A percentile compares a stretch with the other conserved stretches of the same genome.
phyloP scores from a whole-genome alignment of 2,329 filamentous ascomycete species.

The Alternaria sp. region DNA sequence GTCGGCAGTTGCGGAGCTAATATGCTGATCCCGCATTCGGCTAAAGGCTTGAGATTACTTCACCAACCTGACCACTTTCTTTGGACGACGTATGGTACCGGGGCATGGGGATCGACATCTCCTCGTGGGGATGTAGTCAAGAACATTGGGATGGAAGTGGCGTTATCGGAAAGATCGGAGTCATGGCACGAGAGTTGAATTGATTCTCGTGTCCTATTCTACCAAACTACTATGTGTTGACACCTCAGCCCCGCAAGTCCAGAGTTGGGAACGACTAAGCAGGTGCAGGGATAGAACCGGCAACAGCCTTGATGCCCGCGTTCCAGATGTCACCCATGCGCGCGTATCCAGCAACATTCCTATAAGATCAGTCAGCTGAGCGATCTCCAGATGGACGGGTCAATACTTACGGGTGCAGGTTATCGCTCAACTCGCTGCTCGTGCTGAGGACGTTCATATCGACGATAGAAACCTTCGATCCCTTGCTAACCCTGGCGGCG shows the following conservation, averaged over 20 bases:
- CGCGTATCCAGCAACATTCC: conserved; percentile 33
- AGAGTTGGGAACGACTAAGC: background rate
- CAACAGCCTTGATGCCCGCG: conserved; percentile 16
- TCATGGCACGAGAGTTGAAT: background rate
- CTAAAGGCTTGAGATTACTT: conserved; percentile 24
- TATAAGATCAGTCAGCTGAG: conserved; percentile 3
- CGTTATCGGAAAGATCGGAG: background rate
- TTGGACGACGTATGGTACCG: conserved; percentile 2
- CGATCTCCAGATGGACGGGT: background rate
- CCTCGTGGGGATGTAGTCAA: background rate
- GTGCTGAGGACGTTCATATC: conserved; percentile 27
- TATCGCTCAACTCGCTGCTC: conserved; percentile 29
- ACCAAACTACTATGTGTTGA: background rate
- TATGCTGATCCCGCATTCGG: conserved; percentile 14
- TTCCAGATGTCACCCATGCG: conserved; percentile 41
- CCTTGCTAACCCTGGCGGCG: conserved; percentile 19
- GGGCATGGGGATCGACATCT: conserved; percentile 5
- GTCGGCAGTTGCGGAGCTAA: conserved; percentile 18
- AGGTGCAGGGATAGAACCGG: conserved; percentile 1
- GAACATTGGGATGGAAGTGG: background rate
- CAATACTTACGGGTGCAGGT: conserved; percentile 33
- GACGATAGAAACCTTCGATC: conserved; percentile 36
- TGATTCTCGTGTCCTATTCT: background rate
- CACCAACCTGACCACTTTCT: conserved; percentile 2
- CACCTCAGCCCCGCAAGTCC: background rate